phyloP scores from a whole-genome alignment of 345 rosid species.

The Anastatica hierochuntica region DNA sequence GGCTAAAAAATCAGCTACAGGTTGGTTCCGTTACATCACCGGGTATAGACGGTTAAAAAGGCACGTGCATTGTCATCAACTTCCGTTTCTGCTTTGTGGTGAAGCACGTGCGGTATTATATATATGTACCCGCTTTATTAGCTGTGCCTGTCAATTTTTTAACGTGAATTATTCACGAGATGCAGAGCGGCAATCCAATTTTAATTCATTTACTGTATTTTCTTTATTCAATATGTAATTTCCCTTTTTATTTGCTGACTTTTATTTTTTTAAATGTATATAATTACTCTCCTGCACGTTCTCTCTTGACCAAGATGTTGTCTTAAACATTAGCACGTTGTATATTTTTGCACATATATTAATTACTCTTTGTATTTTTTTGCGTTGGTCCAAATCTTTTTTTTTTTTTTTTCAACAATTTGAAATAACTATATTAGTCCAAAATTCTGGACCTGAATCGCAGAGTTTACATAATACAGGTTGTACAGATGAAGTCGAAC shows the following conservation, averaged over 20 bases:
- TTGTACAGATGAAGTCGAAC: too few relatives aligned
- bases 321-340: conserved; percentile 14
- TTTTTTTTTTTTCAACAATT: too few relatives aligned
- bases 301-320: conserved; percentile 14
- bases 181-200: neutral
- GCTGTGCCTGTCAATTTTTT: neutral
- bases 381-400: too few relatives aligned
- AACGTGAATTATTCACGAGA: conserved; percentile 22
- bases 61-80: conserved; percentile 29
- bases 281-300: conserved; percentile 21
- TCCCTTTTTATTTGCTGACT: neutral
- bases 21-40: conserved; percentile 2
- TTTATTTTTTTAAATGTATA: neutral
- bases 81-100: conserved; percentile 3
- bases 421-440: too few relatives aligned
- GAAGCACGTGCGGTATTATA: conserved; percentile 14
- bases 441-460: too few relatives aligned
- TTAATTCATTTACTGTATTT: too few relatives aligned
- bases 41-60: conserved; percentile 22
- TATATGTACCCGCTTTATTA: conserved; percentile 8
- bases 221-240: neutral
- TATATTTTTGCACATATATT: neutral
- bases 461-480: too few relatives aligned
- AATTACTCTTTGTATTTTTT: too few relatives aligned
- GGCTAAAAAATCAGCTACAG: conserved; percentile 13